A percentile compares a stretch with the other conserved stretches of the same genome.
Conservation (phyloP, 495 filamentous ascomycete species). For the Amniculicola lignicola region DNA sequence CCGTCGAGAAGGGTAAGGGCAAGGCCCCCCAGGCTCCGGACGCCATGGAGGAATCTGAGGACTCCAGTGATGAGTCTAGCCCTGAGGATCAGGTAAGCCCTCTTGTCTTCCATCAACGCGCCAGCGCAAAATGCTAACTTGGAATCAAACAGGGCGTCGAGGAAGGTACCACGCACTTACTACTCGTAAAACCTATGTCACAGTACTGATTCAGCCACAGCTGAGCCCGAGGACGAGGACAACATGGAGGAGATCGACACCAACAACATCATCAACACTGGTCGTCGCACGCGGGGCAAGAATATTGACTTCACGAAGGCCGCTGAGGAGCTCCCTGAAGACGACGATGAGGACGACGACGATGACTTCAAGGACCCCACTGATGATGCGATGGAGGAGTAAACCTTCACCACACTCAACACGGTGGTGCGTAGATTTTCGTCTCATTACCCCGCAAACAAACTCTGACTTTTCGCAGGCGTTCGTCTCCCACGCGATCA, state of each 20-base stretch:
- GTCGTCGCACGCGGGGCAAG: constrained; percentile 66
- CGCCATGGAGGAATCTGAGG: constrained; percentile 34
- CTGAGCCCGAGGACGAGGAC: constrained; percentile 69
- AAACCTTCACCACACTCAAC: constrained; percentile 1
- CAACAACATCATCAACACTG: constrained; percentile 70
- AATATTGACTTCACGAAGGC: constrained; percentile 46
- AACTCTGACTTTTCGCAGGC: too few species aligned
- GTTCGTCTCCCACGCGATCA: background rate
- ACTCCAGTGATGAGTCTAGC: constrained; percentile 34
- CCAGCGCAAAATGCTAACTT: constrained; percentile 24
- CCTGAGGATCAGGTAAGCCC: constrained; percentile 35
- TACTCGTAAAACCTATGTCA: background rate
- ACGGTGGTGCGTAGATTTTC: background rate
- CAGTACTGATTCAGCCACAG: constrained; percentile 17
- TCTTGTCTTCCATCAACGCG: background rate
- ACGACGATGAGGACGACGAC: constrained; percentile 40
- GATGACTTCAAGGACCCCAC: constrained; percentile 42
- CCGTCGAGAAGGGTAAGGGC: constrained; percentile 44
- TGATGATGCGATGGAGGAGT: constrained; percentile 42
- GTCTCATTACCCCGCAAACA: too few species aligned
- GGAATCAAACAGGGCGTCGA: constrained; percentile 10
- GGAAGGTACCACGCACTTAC: constrained; percentile 19
- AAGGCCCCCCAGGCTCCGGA: constrained; percentile 36
- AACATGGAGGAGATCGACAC: constrained; percentile 87
- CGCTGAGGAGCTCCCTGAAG: constrained; percentile 37